Percentiles rank a stretch among this genome's conserved stretches.
Conservation (phyloP, 2,329 filamentous ascomycete genomes). For the Phyllosticta capitalensis region DNA sequence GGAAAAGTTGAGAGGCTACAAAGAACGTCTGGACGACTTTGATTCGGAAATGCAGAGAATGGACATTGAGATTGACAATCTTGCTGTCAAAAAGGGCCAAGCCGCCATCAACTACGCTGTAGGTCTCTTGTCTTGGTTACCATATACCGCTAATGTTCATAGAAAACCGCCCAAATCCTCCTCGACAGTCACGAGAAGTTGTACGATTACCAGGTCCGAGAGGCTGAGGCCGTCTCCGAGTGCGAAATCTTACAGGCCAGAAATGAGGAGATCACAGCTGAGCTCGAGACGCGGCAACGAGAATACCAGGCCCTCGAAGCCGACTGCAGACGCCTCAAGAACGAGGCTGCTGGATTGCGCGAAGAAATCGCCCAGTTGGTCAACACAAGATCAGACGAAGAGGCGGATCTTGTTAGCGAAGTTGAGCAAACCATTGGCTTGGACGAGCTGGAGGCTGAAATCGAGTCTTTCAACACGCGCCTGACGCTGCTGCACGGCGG, state of each 20-base stretch:
- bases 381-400: constrained; percentile 24
- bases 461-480: constrained; percentile 62
- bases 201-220: constrained; percentile 59
- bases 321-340: constrained; percentile 30
- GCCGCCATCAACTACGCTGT: constrained; percentile 45
- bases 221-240: constrained; percentile 79
- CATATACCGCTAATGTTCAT: neutral
- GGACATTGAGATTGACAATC: constrained; percentile 15
- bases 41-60: neutral
- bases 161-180: constrained; percentile 54
- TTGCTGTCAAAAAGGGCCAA: constrained; percentile 20
- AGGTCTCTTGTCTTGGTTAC: constrained; percentile 18
- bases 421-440: constrained; percentile 18
- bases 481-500: constrained; percentile 73
- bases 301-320: constrained; percentile 33
- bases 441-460: constrained; percentile 61
- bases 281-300: constrained; percentile 39
- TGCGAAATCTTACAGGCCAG: constrained; percentile 56
- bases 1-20: constrained; percentile 11
- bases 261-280: constrained; percentile 49
- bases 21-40: constrained; percentile 4
- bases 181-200: constrained; percentile 53
- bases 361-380: constrained; percentile 17
- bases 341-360: constrained; percentile 14
- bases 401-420: constrained; percentile 14